phyloP scores from a whole-genome alignment of 345 rosid genomes.

The Trapa bicornis region DNA sequence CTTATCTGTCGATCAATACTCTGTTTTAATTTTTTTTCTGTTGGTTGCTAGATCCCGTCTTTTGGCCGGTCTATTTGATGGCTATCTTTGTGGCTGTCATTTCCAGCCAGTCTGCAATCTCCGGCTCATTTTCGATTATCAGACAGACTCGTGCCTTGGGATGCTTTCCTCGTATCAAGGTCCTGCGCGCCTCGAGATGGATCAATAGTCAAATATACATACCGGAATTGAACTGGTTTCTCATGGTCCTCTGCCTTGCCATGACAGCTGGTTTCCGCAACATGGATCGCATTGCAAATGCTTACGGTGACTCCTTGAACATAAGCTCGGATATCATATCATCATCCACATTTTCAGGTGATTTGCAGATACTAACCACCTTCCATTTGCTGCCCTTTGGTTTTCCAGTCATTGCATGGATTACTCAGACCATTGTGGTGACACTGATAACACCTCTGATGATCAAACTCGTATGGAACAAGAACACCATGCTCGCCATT shows the following conservation, averaged over 20 bases:
- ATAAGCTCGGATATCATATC: too few species aligned
- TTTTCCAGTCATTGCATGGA: conserved; percentile 68
- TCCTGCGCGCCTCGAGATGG: conserved; percentile 81
- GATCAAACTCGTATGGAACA: conserved; percentile 61
- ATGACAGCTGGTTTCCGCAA: conserved; percentile 52
- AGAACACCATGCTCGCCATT: conserved; percentile 34
- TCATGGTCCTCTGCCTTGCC: conserved; percentile 68
- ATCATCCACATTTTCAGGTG: too few species aligned
- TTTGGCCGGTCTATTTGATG: conserved; percentile 71
- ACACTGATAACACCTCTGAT: conserved; percentile 65
- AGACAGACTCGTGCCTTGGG: conserved; percentile 80
- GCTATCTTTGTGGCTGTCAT: conserved; percentile 73
- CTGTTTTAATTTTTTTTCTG: background rate
- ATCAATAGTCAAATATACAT: conserved; percentile 68
- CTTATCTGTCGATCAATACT: background rate
- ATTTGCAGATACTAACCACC: too few species aligned
- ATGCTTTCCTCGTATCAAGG: conserved; percentile 90
- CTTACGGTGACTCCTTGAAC: conserved; percentile 42
- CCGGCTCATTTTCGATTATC: conserved; percentile 62
- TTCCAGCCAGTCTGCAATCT: conserved; percentile 74
- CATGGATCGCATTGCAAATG: conserved; percentile 53
- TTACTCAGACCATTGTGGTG: conserved; percentile 47
- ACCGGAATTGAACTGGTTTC: conserved; percentile 95
- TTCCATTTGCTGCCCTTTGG: conserved; percentile 6
- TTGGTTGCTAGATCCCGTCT: conserved; percentile 36